Conservation (phyloP, 352 stramenopile species). For the Pythium volutum region DNA sequence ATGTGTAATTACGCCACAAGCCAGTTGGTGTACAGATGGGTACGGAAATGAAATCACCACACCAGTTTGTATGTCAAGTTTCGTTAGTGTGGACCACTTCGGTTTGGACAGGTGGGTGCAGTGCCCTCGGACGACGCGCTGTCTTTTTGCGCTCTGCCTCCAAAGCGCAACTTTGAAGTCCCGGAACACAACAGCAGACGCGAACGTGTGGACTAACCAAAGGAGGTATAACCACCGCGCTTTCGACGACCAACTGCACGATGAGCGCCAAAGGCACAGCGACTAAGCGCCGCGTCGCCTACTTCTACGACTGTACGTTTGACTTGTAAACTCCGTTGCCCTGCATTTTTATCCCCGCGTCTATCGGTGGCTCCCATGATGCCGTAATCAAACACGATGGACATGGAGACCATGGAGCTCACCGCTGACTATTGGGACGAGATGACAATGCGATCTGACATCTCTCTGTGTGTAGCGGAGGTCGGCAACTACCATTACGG, state of each 20-base stretch:
- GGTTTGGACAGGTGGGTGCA: slow-evolving; percentile 6
- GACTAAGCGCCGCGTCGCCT: slow-evolving; percentile 81
- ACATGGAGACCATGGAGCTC: background rate
- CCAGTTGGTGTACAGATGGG: slow-evolving; percentile 17
- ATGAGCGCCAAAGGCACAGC: slow-evolving; percentile 19
- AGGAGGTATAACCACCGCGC: background rate
- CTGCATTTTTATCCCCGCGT: background rate
- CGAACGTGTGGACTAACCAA: background rate
- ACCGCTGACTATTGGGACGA: background rate
- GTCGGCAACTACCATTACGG: slow-evolving; percentile 99
- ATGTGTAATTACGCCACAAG: slow-evolving; percentile 20
- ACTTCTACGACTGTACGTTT: slow-evolving; percentile 85
- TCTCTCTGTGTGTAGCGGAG: slow-evolving; percentile 81
- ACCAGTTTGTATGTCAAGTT: background rate
- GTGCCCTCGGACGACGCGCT: slow-evolving; percentile 7
- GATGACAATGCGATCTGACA: background rate
- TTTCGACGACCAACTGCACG: background rate
- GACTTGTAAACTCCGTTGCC: too few species aligned
- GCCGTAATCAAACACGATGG: slow-evolving; percentile 10
- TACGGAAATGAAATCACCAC: slow-evolving; percentile 3
- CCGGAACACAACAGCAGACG: slow-evolving; percentile 11
- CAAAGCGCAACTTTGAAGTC: slow-evolving; percentile 25
- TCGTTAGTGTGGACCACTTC: slow-evolving; percentile 13
- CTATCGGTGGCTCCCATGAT: background rate
- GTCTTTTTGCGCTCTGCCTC: slow-evolving; percentile 16